Conservation (phyloP, 208 protist species). For the Acanthamoeba triangularis region DNA sequence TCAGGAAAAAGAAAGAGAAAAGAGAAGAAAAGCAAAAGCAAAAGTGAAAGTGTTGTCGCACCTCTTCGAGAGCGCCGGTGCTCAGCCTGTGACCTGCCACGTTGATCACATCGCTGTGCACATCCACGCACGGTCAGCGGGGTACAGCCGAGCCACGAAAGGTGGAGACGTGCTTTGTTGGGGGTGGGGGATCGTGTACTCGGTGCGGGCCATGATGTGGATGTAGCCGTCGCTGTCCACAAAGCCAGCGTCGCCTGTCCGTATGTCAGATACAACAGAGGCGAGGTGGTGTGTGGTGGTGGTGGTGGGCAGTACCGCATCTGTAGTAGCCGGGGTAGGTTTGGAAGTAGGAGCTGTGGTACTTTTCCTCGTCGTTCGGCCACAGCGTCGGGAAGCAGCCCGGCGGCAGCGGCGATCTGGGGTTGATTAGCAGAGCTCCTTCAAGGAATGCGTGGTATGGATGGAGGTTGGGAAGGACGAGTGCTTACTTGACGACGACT, state of each 20-base stretch:
- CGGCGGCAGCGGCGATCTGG: constrained; percentile 77
- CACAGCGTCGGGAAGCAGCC: constrained; percentile 75
- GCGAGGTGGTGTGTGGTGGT: too few species aligned
- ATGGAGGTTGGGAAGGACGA: background rate
- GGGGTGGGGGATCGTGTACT: background rate
- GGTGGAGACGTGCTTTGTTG: too few species aligned
- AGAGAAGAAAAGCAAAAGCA: too few species aligned
- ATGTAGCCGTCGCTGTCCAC: constrained; percentile 81
- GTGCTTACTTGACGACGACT: constrained; percentile 29
- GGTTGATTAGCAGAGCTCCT: too few species aligned
- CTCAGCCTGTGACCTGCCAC: too few species aligned
- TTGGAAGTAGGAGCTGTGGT: constrained; percentile 54
- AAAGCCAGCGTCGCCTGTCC: constrained; percentile 83
- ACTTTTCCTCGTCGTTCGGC: constrained; percentile 59
- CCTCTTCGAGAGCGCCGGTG: background rate
- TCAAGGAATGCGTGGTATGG: background rate
- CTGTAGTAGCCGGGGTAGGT: constrained; percentile 47
- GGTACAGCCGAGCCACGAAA: too few species aligned
- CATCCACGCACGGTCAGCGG: too few species aligned
- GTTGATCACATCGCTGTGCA: too few species aligned
- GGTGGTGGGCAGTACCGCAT: constrained; percentile 19
- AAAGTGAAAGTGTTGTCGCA: too few species aligned
- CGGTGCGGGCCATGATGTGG: constrained; percentile 83
- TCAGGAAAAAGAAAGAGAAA: too few species aligned
- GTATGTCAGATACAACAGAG: too few species aligned